These are phyloP conservation scores for Aspergillus baeticus DNA, from an alignment of 495 filamentous ascomycete genomes.

Conservation along the genomic window DNA sequence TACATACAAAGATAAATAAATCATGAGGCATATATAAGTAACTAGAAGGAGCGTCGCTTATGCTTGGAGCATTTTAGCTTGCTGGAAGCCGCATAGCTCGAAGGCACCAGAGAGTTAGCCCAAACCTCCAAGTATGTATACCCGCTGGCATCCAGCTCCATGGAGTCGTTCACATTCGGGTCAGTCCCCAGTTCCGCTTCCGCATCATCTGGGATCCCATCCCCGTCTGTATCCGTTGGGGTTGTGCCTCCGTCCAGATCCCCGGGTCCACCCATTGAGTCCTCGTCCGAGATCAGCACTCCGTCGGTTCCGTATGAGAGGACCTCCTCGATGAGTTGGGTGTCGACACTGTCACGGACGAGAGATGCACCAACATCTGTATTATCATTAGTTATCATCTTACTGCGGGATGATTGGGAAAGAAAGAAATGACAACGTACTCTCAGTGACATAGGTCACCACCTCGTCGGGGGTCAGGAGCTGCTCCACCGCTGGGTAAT, in stretches of 20 bases:
- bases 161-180: slow-evolving; percentile 14
- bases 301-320: slow-evolving; percentile 14
- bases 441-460: slow-evolving; percentile 11
- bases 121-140: slow-evolving; percentile 20
- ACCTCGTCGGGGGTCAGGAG: slow-evolving; percentile 12
- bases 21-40: no score
- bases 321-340: slow-evolving; percentile 13
- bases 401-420: background rate
- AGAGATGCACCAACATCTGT: slow-evolving; percentile 17
- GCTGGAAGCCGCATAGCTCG: background rate
- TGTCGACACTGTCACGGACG: slow-evolving; percentile 17
- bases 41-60: background rate
- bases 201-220: slow-evolving; percentile 20
- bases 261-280: slow-evolving; percentile 11
- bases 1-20: no score
- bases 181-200: slow-evolving; percentile 17
- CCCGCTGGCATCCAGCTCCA: slow-evolving; percentile 18
- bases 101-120: slow-evolving; percentile 21
- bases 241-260: slow-evolving; percentile 12
- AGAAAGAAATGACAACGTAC: slow-evolving; percentile 10
- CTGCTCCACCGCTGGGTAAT: slow-evolving; percentile 12
- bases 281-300: slow-evolving; percentile 17
- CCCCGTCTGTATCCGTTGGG: slow-evolving; percentile 15
- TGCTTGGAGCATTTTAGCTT: background rate
- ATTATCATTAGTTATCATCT: background rate